Conservation (phyloP, 805 yeast species). For the Schizosaccharomyces cryophilus region DNA sequence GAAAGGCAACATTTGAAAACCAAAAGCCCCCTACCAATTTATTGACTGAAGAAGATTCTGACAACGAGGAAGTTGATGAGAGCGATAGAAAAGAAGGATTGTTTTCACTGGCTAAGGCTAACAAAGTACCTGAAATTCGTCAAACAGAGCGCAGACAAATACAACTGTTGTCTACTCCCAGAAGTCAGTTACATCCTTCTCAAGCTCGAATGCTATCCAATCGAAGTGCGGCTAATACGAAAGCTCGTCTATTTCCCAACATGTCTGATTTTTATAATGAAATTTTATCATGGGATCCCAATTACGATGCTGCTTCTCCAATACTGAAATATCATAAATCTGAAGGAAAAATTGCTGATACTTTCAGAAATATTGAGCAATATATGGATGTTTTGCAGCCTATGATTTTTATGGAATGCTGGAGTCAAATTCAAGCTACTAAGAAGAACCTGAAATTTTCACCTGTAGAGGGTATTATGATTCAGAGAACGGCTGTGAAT, state of each 20-base stretch:
- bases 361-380: conserved; percentile 33
- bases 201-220: not conserved
- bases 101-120: not conserved
- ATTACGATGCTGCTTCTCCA: conserved; percentile 30
- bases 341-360: conserved; percentile 23
- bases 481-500: conserved; percentile 43
- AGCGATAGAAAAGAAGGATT: not conserved
- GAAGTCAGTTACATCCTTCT: not conserved
- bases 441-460: conserved; percentile 33
- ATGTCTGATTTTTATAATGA: conserved; percentile 46
- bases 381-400: conserved; percentile 58
- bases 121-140: not conserved
- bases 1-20: not conserved
- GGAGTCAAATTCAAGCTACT: conserved; percentile 73
- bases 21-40: not conserved
- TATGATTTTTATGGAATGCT: conserved; percentile 61
- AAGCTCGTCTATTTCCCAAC: conserved; percentile 32
- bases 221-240: not conserved
- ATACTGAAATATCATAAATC: conserved; percentile 15
- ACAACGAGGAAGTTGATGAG: not conserved
- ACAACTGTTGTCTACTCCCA: not conserved
- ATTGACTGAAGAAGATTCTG: not conserved
- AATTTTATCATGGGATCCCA: conserved; percentile 58
- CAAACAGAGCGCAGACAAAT: not conserved
- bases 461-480: conserved; percentile 47